A percentile compares a stretch with the other conserved stretches of the same genome.
These are phyloP conservation scores for Cryptococcus maquisensis DNA, from an alignment of 1,284 basidiomycete species.

Conservation along the genomic window DNA sequence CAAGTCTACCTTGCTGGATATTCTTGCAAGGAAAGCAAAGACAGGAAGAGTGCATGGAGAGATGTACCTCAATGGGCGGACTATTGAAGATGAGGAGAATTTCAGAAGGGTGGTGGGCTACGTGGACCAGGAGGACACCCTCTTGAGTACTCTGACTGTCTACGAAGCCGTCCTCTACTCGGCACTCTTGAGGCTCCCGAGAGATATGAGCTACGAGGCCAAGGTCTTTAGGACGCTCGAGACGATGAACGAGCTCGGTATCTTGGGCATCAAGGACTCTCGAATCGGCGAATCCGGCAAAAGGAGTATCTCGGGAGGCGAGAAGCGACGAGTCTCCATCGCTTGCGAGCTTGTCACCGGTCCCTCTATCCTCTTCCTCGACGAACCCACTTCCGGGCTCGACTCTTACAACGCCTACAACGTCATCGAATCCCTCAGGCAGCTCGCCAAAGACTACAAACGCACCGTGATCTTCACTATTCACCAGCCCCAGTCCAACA, in stretches of 20 bases:
- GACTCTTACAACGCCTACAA: conserved; percentile 95
- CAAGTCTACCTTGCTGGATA: conserved; percentile 93
- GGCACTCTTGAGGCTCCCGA: conserved; percentile 78
- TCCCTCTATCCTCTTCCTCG: conserved; percentile 89
- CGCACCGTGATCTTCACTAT: conserved; percentile 97
- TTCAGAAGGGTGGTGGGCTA: conserved; percentile 86
- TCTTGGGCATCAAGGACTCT: conserved; percentile 82
- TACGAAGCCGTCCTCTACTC: conserved; percentile 96
- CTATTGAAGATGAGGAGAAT: conserved; percentile 62
- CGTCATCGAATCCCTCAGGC: conserved; percentile 82
- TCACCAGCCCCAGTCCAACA: conserved; percentile 97
- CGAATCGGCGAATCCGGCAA: conserved; percentile 76
- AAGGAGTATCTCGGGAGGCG: conserved; percentile 89
- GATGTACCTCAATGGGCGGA: conserved; percentile 79
- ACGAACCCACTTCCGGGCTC: conserved; percentile 91
- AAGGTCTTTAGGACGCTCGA: conserved; percentile 92
- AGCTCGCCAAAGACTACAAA: conserved; percentile 81
- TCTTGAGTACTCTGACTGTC: conserved; percentile 93
- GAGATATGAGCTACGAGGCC: conserved; percentile 89
- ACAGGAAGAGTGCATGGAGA: conserved; percentile 69
- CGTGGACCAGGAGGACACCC: conserved; percentile 96
- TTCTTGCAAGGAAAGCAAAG: conserved; percentile 85
- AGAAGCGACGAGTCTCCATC: conserved; percentile 91
- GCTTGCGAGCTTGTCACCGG: conserved; percentile 98
- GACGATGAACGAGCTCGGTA: conserved; percentile 93